A percentile compares a stretch with the other conserved stretches of the same genome.
phyloP scores from a whole-genome alignment of 2,329 filamentous ascomycete species.

The Zasmidium citrigriseum region DNA sequence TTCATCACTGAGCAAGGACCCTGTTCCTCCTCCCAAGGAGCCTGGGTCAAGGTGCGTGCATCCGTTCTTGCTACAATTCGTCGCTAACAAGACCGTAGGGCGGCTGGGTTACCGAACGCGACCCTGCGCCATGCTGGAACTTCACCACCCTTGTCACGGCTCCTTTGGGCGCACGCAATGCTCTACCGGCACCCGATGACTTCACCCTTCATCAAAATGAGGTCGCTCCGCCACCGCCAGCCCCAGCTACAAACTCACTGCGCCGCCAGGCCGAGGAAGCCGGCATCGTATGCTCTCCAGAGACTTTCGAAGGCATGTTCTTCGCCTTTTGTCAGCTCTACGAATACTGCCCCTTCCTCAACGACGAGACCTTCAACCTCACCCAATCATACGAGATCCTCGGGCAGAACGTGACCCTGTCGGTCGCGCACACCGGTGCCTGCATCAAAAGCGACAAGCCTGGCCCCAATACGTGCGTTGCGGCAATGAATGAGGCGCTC shows the following conservation, averaged over 20 bases:
- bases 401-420: not conserved
- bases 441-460: not conserved
- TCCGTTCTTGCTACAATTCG: not conserved
- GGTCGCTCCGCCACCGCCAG: not conserved
- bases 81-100: not conserved
- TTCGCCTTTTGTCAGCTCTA: not conserved
- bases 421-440: not conserved
- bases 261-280: not conserved
- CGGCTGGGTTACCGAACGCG: not conserved
- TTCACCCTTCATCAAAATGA: not conserved
- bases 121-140: not conserved
- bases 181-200: not conserved
- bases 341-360: not conserved
- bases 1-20: not conserved
- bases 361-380: not conserved
- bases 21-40: not conserved
- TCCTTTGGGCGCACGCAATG: not conserved
- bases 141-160: not conserved
- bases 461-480: not conserved
- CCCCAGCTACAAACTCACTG: not conserved
- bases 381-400: not conserved
- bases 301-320: not conserved
- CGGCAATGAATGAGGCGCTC: not conserved
- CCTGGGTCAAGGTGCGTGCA: not conserved
- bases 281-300: not conserved